Conservation (phyloP, 2,329 filamentous ascomycete genomes). For the Stemphylium beticola region DNA sequence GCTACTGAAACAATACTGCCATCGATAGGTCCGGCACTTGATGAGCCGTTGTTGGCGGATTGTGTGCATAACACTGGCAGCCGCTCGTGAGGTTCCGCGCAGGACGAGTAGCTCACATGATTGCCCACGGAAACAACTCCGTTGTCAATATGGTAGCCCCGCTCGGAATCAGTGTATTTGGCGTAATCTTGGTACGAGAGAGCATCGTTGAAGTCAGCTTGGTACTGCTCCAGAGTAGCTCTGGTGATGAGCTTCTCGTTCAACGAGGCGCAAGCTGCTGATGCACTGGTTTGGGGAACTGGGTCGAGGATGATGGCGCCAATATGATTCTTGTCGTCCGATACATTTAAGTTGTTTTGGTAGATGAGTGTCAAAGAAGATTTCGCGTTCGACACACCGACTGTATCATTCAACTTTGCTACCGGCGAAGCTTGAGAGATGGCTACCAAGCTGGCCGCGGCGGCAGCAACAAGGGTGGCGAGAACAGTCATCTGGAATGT, state of each 20-base stretch:
- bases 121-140: constrained; percentile 49
- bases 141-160: constrained; percentile 53
- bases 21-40: constrained; percentile 28
- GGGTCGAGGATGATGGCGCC: constrained; percentile 59
- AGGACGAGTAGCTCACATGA: constrained; percentile 44
- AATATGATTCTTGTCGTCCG: constrained; percentile 60
- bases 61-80: constrained; percentile 61
- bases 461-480: constrained; percentile 29
- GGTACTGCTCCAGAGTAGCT: constrained; percentile 51
- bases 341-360: constrained; percentile 62
- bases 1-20: constrained; percentile 48
- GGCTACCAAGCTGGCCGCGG: constrained; percentile 25
- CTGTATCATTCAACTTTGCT: constrained; percentile 17
- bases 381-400: constrained; percentile 33
- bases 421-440: constrained; percentile 27
- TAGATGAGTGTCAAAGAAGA: constrained; percentile 59
- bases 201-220: constrained; percentile 54
- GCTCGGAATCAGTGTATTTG: constrained; percentile 43
- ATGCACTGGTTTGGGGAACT: constrained; percentile 47
- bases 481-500: constrained; percentile 30
- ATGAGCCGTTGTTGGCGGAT: constrained; percentile 49
- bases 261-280: constrained; percentile 54
- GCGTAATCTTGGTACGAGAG: constrained; percentile 56
- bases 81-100: constrained; percentile 30
- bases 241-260: constrained; percentile 57